These are phyloP conservation scores for Trichoderma sp. DNA, from an alignment of 2,329 filamentous ascomycete genomes.

Conservation along the genomic window DNA sequence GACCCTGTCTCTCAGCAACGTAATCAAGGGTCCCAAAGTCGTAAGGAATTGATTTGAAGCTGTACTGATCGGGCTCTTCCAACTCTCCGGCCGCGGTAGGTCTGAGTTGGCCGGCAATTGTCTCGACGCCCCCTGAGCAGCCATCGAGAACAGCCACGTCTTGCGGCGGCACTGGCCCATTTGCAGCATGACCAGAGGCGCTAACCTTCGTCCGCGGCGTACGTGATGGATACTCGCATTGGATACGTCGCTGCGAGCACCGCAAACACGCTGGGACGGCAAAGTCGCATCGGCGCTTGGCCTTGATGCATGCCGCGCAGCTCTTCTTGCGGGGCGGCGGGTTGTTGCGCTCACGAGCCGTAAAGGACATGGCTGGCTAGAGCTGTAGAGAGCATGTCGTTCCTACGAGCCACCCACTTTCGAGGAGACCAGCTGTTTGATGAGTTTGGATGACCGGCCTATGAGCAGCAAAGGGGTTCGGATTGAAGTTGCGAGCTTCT, in stretches of 20 bases:
- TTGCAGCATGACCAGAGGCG: background rate
- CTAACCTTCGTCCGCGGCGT: background rate
- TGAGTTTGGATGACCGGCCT: background rate
- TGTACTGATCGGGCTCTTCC: background rate
- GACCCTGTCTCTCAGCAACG: background rate
- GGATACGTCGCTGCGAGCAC: slow-evolving; percentile 50
- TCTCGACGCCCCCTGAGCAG: background rate
- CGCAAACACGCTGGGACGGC: slow-evolving; percentile 53
- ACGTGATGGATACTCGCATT: slow-evolving; percentile 49
- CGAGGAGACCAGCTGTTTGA: background rate
- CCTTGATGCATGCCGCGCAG: slow-evolving; percentile 57
- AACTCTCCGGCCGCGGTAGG: background rate
- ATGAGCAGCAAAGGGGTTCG: background rate
- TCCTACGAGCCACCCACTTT: background rate
- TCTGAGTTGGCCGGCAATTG: background rate
- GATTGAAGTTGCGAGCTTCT: background rate
- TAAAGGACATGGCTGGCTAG: slow-evolving; percentile 34
- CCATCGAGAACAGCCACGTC: background rate
- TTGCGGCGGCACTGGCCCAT: background rate
- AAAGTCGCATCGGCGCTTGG: slow-evolving; percentile 59
- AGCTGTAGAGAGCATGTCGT: background rate
- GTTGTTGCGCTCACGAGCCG: slow-evolving; percentile 44
- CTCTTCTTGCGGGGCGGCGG: slow-evolving; percentile 56
- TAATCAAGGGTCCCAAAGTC: background rate
- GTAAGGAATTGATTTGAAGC: background rate